Evolutionary conservation across 2,329 filamentous ascomycete species (phyloP).

Genomic region (Aureobasidium sp.): DNA sequence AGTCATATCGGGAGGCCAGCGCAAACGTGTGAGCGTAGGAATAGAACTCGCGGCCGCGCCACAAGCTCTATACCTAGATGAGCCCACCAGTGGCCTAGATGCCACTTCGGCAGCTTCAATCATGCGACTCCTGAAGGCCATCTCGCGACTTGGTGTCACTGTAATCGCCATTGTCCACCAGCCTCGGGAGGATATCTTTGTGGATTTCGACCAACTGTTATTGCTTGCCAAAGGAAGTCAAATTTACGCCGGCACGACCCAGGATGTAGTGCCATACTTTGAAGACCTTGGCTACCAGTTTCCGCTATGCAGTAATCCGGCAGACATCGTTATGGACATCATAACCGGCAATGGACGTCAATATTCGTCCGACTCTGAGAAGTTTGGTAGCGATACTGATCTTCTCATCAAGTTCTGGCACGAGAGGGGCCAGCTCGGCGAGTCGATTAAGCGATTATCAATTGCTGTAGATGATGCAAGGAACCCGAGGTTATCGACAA

Average conservation of each 20-base stretch:
- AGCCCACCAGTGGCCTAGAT: conserved; percentile 36
- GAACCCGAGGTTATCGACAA: conserved; percentile 22
- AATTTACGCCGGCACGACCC: conserved; percentile 48
- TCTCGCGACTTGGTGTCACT: conserved; percentile 50
- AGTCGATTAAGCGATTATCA: conserved; percentile 19
- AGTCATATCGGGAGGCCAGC: conserved; percentile 51
- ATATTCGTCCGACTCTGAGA: conserved; percentile 33
- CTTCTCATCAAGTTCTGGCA: conserved; percentile 46
- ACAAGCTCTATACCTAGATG: conserved; percentile 37
- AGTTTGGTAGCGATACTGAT: conserved; percentile 41
- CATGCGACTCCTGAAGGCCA: conserved; percentile 48
- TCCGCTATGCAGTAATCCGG: conserved; percentile 43
- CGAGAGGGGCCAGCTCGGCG: conserved; percentile 19
- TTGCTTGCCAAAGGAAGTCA: conserved; percentile 49
- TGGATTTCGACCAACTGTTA: conserved; percentile 50
- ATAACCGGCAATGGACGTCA: conserved; percentile 50
- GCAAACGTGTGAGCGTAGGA: conserved; percentile 52
- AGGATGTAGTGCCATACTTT: conserved; percentile 44
- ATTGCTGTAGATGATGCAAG: conserved; percentile 19
- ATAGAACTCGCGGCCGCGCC: conserved; percentile 53
- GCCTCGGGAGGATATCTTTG: conserved; percentile 53
- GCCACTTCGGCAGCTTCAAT: conserved; percentile 51
- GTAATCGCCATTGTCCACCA: conserved; percentile 56
- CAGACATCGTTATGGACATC: conserved; percentile 56
- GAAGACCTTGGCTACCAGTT: conserved; percentile 48